phyloP scores from a whole-genome alignment of 176 grass and related monocot genomes.

The Triticum monococcum region DNA sequence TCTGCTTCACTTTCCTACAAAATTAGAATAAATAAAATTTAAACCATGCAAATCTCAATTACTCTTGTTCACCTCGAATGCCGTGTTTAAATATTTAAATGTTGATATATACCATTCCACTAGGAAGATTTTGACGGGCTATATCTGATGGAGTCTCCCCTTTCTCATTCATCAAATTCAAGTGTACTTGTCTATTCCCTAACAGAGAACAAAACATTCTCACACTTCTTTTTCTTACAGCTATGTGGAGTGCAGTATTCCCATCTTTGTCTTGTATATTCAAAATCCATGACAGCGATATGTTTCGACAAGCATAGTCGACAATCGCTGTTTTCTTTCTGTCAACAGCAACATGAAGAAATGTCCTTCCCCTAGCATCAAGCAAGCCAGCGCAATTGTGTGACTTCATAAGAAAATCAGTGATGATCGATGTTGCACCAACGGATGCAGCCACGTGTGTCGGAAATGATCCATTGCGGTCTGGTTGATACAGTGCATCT shows the following conservation, averaged over 20 bases:
- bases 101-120: fast-evolving
- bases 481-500: not conserved
- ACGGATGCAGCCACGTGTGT: not conserved
- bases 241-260: not conserved
- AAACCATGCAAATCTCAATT: too few species aligned
- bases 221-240: not conserved
- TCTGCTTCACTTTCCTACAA: not conserved
- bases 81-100: not conserved
- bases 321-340: not conserved
- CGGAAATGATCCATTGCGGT: not conserved
- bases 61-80: not conserved
- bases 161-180: not conserved
- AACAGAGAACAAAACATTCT: not conserved
- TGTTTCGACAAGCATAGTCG: not conserved
- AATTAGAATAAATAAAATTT: not conserved
- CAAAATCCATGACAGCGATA: not conserved
- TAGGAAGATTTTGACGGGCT: not conserved
- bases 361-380: not conserved
- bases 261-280: not conserved
- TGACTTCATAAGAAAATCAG: not conserved
- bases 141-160: not conserved
- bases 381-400: not conserved
- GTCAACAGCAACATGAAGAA: not conserved
- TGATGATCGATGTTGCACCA: not conserved
- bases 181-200: not conserved